Evolutionary conservation across 2,329 filamentous ascomycete genomes (phyloP), one percentile per base, ranked within the genome.

Genomic region (Penicillium fuscoglaucum): DNA sequence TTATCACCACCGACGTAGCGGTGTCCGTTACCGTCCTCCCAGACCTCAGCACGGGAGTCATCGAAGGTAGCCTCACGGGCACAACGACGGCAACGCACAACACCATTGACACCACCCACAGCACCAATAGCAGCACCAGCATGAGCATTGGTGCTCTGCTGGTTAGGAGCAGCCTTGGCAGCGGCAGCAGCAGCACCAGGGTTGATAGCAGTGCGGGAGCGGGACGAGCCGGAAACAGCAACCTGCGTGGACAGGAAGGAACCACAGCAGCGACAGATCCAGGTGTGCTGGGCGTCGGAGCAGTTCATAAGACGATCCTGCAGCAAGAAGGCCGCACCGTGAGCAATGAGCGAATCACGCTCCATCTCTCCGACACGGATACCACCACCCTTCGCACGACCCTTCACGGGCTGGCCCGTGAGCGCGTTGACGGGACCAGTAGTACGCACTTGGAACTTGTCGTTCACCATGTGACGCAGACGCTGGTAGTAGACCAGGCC

Each of bases 281-380:
- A 96, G 0, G 92, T 88, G 62, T 89, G 88, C 29, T 89, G 87
- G 74, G 96, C 96, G 76, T 99, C 95, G 52, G 91, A 96, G 79
- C 95, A 99, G 80, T 99, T 98, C 81, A 99, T 88, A 60, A 99
- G 82, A 58, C 95, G 89, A 75, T 99, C 95, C 74, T 99, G 95
- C 6, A 99, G 84, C 60, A 99, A 78, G 80, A 96, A 98, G 4
- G 93, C 93, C 2, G 93, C 95, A 26, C 95, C 95, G 81, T 99
- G 95, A 5, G 95, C 95, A 57, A 99, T 85, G 24, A 99, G 82
- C 4, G 93, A 91, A 76, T 99, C 95, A 66, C 95, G 90, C 80
- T 99, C 95, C 95, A 99, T 99, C 78, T 99, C 95, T 78, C 95
- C 95, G 31, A 99, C 93, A 82, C 95, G 92, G 73, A 99, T 97